Conservation (phyloP, 139 green algal genomes). For the Zygnema circumcarinatum region DNA sequence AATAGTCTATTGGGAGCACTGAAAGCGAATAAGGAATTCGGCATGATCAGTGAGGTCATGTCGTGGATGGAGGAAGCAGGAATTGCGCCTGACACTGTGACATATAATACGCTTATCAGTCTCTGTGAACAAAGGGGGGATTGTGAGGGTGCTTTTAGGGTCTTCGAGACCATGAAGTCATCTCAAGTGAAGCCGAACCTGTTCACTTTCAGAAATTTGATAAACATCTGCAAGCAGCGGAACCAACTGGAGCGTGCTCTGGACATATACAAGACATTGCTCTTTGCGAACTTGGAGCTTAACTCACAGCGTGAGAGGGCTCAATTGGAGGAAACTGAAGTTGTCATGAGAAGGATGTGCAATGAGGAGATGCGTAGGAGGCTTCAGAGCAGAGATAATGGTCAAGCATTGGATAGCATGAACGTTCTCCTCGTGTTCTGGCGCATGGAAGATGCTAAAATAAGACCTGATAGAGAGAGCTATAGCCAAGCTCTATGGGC, state of each 20-base stretch:
- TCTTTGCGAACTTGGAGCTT: not conserved
- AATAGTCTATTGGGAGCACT: slow-evolving; percentile 34
- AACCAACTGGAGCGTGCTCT: slow-evolving; percentile 16
- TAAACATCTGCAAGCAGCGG: not conserved
- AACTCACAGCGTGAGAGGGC: not conserved
- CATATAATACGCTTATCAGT: slow-evolving; percentile 30
- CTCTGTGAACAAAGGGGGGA: slow-evolving; percentile 9
- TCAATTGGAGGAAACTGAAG: not conserved
- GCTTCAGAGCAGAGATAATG: not conserved
- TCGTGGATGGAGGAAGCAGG: slow-evolving; percentile 17
- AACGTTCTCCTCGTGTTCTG: not conserved
- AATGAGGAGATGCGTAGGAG: not conserved
- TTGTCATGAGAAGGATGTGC: not conserved
- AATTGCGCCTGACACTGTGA: slow-evolving; percentile 25
- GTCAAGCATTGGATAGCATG: not conserved
- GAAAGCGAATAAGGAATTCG: slow-evolving; percentile 20
- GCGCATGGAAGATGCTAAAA: not conserved
- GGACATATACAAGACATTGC: not conserved
- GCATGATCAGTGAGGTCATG: not conserved
- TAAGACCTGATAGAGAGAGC: not conserved
- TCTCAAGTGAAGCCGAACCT: slow-evolving; percentile 14
- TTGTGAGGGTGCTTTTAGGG: slow-evolving; percentile 4
- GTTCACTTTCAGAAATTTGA: slow-evolving; percentile 18
- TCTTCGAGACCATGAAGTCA: not conserved
- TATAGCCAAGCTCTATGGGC: not conserved